Evolutionary conservation across 306 rosid genomes (phyloP).

Genomic region (Castanea mollissima): DNA sequence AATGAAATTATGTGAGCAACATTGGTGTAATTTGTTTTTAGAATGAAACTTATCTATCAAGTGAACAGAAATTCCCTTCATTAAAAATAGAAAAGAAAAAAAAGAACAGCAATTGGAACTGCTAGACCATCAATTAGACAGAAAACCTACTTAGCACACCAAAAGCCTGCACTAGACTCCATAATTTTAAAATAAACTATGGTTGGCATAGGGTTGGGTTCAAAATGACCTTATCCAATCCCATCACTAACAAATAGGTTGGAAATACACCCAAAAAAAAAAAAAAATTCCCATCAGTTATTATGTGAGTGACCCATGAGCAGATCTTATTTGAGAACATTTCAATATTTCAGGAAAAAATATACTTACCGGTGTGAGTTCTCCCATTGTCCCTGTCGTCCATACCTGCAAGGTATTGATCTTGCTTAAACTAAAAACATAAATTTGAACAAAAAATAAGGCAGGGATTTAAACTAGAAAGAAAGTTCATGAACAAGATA

Average conservation of each 20-base stretch:
- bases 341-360: background rate
- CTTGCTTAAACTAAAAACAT: constrained; percentile 20
- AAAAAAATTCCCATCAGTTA: background rate
- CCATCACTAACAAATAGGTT: background rate
- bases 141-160: background rate
- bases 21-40: background rate
- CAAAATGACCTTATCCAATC: background rate
- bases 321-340: background rate
- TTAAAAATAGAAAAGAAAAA: background rate
- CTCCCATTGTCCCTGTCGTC: constrained; percentile 95
- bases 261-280: background rate
- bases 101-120: background rate
- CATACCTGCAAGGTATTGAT: constrained; percentile 59
- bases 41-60: background rate
- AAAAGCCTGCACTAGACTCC: background rate
- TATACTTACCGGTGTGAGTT: constrained; percentile 74
- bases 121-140: background rate
- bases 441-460: background rate
- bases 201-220: background rate
- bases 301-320: background rate
- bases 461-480: background rate
- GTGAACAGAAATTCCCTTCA: background rate
- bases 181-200: background rate
- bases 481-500: background rate
- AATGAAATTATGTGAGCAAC: background rate